Percentiles rank a stretch among this genome's conserved stretches.
These are phyloP conservation scores for Echinochloa phyllopogon DNA, from an alignment of 176 grass and related monocot species.

Conservation along the genomic window DNA sequence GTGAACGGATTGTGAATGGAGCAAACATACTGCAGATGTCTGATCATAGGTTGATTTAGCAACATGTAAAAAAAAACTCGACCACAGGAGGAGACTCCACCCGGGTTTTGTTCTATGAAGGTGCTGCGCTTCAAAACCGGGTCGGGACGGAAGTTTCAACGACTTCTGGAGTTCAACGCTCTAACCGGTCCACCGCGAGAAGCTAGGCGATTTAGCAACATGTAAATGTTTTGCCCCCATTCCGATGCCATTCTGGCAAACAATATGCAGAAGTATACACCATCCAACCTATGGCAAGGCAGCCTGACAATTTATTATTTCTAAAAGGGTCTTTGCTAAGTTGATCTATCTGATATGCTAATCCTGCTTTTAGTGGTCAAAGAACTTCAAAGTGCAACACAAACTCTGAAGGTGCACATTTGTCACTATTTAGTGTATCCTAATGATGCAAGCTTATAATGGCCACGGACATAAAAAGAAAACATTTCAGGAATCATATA, in stretches of 20 bases:
- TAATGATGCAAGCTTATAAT: background rate
- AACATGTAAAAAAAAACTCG: too few relatives aligned
- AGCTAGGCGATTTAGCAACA: background rate
- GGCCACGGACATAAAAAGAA: background rate
- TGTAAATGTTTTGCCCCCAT: background rate
- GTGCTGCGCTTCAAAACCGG: too few relatives aligned
- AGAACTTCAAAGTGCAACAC: background rate
- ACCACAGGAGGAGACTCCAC: too few relatives aligned
- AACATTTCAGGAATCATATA: slow-evolving; percentile 20
- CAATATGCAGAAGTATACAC: slow-evolving; percentile 2
- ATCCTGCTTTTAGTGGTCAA: background rate
- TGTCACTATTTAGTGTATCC: too few relatives aligned
- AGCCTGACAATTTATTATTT: background rate
- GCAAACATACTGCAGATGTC: background rate
- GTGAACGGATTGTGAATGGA: background rate
- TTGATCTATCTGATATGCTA: background rate
- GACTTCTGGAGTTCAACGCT: too few relatives aligned
- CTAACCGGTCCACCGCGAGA: too few relatives aligned
- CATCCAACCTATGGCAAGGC: background rate
- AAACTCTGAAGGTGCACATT: background rate
- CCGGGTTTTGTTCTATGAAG: too few relatives aligned
- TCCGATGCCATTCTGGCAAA: background rate
- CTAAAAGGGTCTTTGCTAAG: background rate
- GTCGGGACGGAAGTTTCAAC: too few relatives aligned
- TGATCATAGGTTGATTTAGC: background rate